Evolutionary conservation across 352 stramenopile species (phyloP), one percentile per base, ranked within the genome.

Genomic region (Phytopythium montanum): DNA sequence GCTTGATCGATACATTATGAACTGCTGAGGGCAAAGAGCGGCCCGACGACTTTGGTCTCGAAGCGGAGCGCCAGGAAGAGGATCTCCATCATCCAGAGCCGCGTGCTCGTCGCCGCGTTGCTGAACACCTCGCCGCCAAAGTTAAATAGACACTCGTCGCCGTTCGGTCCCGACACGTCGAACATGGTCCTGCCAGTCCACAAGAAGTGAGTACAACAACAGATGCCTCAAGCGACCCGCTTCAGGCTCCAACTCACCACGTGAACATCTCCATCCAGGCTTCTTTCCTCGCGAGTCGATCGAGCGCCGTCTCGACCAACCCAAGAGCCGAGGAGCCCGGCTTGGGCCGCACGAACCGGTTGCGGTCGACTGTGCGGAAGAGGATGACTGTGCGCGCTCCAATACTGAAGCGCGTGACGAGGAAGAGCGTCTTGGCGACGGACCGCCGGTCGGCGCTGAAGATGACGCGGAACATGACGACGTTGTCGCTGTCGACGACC

Each of bases 71-170:
- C 72, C 16, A 90, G 80, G 31, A 86, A 62, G 54, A 88, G 62
- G 29, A 86, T 75, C 50, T 89, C 76, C 26, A 89, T 68, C 73
- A 89, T 85, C 76, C 81, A 90, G 36, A 79, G 61, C 28, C 75
- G 67, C 21, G 72, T 73, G 23, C 65, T 72, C 14, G 72, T 71
- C 9, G 75, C 73, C 2, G 63, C 63, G 5, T 64, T 76, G 54
- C 78, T 68, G 44, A 68, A 60, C 9, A 85, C 56, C 31, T 76
- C 75, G 2, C 80, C 80, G 1, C 80, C 78, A 34, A 86, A 87
- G 36, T 73, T 76, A 31, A 86, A 74, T 10, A 68, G 54, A 12
- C 72, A 72, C 44, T 73, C 52, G 29, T 74, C 68, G 3, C 59
- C 59, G 12, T 73, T 51, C 3, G 65, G 59, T 13, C 61, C 60